A percentile compares a stretch with the other conserved stretches of the same genome.
These are phyloP conservation scores for Diplodia scrobiculata DNA, from an alignment of 2,329 filamentous ascomycete genomes.

Conservation along the genomic window DNA sequence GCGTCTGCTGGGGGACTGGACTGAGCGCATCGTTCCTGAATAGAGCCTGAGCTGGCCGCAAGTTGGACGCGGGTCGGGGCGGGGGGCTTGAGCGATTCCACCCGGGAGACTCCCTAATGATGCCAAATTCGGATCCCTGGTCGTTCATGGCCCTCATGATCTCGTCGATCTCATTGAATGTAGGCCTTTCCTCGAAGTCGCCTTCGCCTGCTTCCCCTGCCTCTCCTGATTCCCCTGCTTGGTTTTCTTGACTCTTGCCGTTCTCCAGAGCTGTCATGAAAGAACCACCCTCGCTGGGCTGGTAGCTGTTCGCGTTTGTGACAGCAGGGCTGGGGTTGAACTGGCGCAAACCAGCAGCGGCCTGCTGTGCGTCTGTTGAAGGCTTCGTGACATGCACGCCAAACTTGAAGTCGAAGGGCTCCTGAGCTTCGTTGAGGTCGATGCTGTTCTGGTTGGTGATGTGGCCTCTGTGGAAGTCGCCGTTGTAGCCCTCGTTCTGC, in stretches of 20 bases:
- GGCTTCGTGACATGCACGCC: conserved; percentile 46
- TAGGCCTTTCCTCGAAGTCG: conserved; percentile 48
- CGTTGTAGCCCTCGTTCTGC: conserved; percentile 2
- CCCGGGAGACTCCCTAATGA: conserved; percentile 58
- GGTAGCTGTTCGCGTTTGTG: conserved; percentile 39
- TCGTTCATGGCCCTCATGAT: conserved; percentile 85
- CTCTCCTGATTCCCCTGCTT: too few species aligned
- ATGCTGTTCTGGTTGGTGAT: conserved; percentile 19
- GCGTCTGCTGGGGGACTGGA: conserved; percentile 65
- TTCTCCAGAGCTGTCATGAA: conserved; percentile 44
- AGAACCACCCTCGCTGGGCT: conserved; percentile 46
- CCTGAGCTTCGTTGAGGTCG: conserved; percentile 1
- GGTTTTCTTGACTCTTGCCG: conserved; percentile 35
- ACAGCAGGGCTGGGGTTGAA: conserved; percentile 42
- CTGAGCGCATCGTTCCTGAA: conserved; percentile 72
- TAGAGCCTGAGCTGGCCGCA: conserved; percentile 48
- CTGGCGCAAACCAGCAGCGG: conserved; percentile 30
- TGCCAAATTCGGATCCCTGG: conserved; percentile 70
- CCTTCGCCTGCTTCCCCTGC: conserved; percentile 36
- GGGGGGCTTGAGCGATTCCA: conserved; percentile 25
- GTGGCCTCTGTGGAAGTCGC: conserved; percentile 6
- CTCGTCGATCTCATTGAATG: conserved; percentile 85
- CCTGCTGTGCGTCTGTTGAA: conserved; percentile 33
- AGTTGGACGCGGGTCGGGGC: conserved; percentile 37
- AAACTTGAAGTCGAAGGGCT: conserved; percentile 61